Conservation (phyloP, 495 filamentous ascomycete species). For the Daldinia childiae region DNA sequence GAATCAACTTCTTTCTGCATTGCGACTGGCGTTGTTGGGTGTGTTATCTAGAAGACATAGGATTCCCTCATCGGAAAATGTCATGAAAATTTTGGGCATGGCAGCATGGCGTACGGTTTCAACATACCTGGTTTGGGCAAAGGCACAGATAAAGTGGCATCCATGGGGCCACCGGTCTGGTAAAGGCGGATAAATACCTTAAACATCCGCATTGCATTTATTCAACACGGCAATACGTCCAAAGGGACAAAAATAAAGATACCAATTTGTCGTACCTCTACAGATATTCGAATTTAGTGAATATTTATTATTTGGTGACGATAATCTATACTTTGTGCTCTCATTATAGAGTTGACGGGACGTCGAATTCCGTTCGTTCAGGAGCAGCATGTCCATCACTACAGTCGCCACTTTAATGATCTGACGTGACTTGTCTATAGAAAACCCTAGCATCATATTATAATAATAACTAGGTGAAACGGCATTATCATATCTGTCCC, state of each 20-base stretch:
- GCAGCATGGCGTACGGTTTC: constrained; percentile 53
- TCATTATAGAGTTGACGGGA: too few species aligned
- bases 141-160: constrained; percentile 38
- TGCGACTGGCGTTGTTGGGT: constrained; percentile 51
- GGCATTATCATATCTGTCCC: too few species aligned
- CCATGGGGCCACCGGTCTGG: constrained; percentile 33
- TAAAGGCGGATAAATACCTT: constrained; percentile 37
- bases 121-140: constrained; percentile 49
- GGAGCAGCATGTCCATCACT: too few species aligned
- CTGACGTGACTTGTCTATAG: too few species aligned
- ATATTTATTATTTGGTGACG: background rate
- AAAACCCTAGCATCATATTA: too few species aligned
- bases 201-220: constrained; percentile 44
- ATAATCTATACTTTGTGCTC: too few species aligned
- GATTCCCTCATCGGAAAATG: constrained; percentile 53
- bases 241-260: constrained; percentile 34
- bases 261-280: constrained; percentile 22
- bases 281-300: background rate
- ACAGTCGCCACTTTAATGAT: too few species aligned
- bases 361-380: too few species aligned
- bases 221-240: constrained; percentile 42
- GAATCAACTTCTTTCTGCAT: constrained; percentile 60
- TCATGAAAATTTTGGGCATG: constrained; percentile 49
- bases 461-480: too few species aligned
- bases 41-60: constrained; percentile 49